These are phyloP conservation scores for Pleurotus tuber-regium DNA, from an alignment of 768 basidiomycete genomes.

Conservation along the genomic window DNA sequence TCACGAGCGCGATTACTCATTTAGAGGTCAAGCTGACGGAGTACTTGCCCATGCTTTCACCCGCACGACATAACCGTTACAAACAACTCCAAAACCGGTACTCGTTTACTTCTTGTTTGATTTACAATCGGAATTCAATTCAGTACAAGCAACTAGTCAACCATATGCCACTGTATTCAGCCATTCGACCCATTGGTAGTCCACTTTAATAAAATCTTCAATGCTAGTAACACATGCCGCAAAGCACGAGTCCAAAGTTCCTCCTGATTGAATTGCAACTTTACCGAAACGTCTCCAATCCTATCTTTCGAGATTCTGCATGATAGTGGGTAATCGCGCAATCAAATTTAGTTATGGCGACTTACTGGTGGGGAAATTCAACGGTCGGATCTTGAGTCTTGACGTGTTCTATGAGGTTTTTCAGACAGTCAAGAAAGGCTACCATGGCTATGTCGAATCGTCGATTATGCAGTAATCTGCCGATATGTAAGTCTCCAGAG, in stretches of 20 bases:
- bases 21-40: slow-evolving; percentile 3
- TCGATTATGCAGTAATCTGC: slow-evolving; percentile 88
- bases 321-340: background rate
- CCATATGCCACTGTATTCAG: slow-evolving; percentile 24
- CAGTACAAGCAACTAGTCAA: background rate
- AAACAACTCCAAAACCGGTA: no score
- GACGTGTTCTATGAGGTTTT: slow-evolving; percentile 87
- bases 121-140: background rate
- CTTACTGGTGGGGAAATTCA: slow-evolving; percentile 88
- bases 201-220: slow-evolving; percentile 89
- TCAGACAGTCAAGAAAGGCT: slow-evolving; percentile 91
- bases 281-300: slow-evolving; percentile 94
- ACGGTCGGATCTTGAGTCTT: slow-evolving; percentile 66
- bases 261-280: slow-evolving; percentile 92
- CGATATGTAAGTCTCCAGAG: slow-evolving; percentile 88
- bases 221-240: slow-evolving; percentile 83
- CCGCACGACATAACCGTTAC: background rate
- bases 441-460: slow-evolving; percentile 97
- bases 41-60: no score
- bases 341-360: slow-evolving; percentile 14
- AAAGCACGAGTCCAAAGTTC: slow-evolving; percentile 95
- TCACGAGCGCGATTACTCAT: slow-evolving; percentile 9
- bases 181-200: slow-evolving; percentile 75
- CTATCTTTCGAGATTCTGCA: slow-evolving; percentile 86
- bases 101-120: background rate